These are phyloP conservation scores for Xerocomus amazonicus DNA, from an alignment of 1,284 basidiomycete species.

Conservation along the genomic window DNA sequence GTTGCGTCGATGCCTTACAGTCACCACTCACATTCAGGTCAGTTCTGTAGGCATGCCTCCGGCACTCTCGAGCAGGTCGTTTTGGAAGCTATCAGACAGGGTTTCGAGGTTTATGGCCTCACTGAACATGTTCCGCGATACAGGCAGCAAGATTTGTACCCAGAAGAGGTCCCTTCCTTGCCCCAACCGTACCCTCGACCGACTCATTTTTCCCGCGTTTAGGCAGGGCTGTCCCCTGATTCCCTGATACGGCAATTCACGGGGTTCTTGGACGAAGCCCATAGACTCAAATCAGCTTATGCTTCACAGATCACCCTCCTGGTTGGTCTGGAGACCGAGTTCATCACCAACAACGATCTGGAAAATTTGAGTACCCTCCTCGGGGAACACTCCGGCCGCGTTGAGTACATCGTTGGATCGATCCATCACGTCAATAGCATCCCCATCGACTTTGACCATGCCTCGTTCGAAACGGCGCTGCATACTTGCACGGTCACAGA, in stretches of 20 bases:
- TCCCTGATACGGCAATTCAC: slow-evolving; percentile 59
- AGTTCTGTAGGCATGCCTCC: slow-evolving; percentile 91
- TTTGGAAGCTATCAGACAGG: slow-evolving; percentile 69
- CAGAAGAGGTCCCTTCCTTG: slow-evolving; percentile 76
- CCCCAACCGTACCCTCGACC: slow-evolving; percentile 2
- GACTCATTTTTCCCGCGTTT: slow-evolving; percentile 18
- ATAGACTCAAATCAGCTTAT: slow-evolving; percentile 63
- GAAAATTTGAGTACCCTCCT: slow-evolving; percentile 53
- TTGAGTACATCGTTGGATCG: slow-evolving; percentile 93
- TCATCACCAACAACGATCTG: slow-evolving; percentile 71
- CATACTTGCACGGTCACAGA: slow-evolving; percentile 36
- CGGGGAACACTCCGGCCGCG: slow-evolving; percentile 40
- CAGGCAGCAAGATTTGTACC: slow-evolving; percentile 79
- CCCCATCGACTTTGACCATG: slow-evolving; percentile 90
- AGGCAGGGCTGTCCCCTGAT: slow-evolving; percentile 50
- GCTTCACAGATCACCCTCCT: slow-evolving; percentile 69
- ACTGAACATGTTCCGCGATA: slow-evolving; percentile 96
- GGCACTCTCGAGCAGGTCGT: slow-evolving; percentile 80
- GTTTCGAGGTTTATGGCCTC: slow-evolving; percentile 83
- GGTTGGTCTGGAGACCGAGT: slow-evolving; percentile 93
- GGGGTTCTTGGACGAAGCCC: slow-evolving; percentile 72
- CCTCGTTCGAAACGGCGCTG: slow-evolving; percentile 65
- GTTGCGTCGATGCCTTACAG: slow-evolving; percentile 69
- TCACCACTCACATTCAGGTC: slow-evolving; percentile 95
- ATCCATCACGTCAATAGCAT: slow-evolving; percentile 88